Evolutionary conservation across 129 eudicot genomes (phyloP), one percentile per base, ranked within the genome.

Genomic region (Centaurea solstitialis): DNA sequence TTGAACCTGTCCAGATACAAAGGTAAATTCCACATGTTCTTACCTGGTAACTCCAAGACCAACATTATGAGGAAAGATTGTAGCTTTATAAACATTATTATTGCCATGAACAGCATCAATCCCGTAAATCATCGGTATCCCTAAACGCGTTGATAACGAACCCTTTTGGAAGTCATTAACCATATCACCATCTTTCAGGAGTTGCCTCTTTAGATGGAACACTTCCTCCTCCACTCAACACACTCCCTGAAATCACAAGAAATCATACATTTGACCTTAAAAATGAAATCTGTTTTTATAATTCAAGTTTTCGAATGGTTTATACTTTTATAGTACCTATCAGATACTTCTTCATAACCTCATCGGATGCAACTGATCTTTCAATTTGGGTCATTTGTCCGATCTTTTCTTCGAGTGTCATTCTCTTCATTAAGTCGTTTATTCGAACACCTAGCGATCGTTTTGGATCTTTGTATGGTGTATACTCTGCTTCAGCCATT

Each of bases 341-440:
- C 21, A 72, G 74, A 82, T 88, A 85, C 23, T 88, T 92, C 65
- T 75, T 88, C 80, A 92, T 85, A 71, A 85, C 93, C 64, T 86
- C 85, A 20, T 74, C 33, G 0, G 90, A 69, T 17, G 93, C 93
- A 12, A 85, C 91, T 0, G 67, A 28, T n/a, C 89, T 74, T 20
- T 92, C 97, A 53, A 92, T 88, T 30, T 92, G 94, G 24, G 90
- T 76, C 97, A 92, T 88, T 76, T 92, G 97, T 30, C 94, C 97
- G 40, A 92, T 84, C 79, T 92, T 92, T 77, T 92, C 97, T 70
- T 81, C 89, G 1, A 92, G 70, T 8, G 87, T 92, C 97, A 92
- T 92, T 59, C 87, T 84, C 59, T 73, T 76, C 79, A 92, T 43
- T 3, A 92, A 83, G 81, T 92, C 93, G 30, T 83, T 85, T 13